Percentiles rank a stretch among this genome's conserved stretches.
Evolutionary conservation across 495 filamentous ascomycete species (phyloP).

Genomic region (Neurospora sp.): DNA sequence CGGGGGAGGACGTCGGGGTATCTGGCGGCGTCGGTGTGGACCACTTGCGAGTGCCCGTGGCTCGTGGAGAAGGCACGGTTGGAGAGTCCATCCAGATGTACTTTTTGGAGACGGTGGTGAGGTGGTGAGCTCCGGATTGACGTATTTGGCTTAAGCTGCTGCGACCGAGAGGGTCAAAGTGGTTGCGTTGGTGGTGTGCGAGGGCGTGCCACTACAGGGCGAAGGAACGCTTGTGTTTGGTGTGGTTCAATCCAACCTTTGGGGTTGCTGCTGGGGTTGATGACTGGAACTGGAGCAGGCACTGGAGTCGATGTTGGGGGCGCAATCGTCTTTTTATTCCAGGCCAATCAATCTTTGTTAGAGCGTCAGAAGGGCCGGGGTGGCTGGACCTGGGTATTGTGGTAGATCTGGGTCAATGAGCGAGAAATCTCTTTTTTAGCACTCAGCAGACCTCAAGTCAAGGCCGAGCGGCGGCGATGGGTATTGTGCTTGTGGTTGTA

Average conservation of each 20-base stretch:
- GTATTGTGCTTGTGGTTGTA: background rate
- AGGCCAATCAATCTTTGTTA: background rate
- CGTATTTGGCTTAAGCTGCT: background rate
- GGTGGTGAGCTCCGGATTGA: background rate
- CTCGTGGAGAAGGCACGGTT: background rate
- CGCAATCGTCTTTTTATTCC: background rate
- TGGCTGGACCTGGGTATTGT: background rate
- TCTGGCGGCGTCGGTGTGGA: background rate
- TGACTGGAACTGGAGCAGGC: background rate
- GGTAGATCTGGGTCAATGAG: background rate
- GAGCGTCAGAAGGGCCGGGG: background rate
- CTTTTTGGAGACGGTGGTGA: background rate
- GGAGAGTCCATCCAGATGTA: background rate
- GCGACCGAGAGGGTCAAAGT: background rate
- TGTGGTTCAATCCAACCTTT: background rate
- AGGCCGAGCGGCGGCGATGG: background rate
- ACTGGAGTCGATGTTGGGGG: background rate
- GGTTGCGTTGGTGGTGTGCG: background rate
- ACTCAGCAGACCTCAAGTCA: background rate
- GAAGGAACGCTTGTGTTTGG: background rate
- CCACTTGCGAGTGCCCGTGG: background rate
- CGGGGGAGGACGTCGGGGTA: background rate
- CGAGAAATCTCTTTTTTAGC: background rate
- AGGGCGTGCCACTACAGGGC: background rate
- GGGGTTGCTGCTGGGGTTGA: background rate